phyloP scores from a whole-genome alignment of 2,329 filamentous ascomycete species.

The Fusarium marasasianum region DNA sequence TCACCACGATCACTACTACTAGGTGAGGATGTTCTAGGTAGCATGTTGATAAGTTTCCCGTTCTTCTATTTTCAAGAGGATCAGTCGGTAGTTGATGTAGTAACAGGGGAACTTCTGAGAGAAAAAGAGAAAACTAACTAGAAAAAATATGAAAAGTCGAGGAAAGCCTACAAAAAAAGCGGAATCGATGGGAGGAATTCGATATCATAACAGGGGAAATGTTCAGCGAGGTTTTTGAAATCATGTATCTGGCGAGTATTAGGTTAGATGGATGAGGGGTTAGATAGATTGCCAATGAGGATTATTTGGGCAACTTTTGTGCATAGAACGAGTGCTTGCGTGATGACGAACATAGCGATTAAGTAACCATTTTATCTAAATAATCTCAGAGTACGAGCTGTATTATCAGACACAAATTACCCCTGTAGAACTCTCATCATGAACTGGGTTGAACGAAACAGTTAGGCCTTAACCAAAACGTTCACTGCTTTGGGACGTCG shows the following conservation, averaged over 20 bases:
- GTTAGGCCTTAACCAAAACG: neutral
- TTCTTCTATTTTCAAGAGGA: neutral
- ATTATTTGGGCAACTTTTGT: too few relatives aligned
- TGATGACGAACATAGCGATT: neutral
- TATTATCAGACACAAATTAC: rapidly evolving
- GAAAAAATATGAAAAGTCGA: neutral
- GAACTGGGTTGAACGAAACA: too few relatives aligned
- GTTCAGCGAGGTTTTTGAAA: neutral
- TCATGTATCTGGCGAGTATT: neutral
- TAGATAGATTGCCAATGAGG: neutral
- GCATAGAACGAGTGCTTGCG: too few relatives aligned
- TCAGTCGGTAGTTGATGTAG: too few relatives aligned
- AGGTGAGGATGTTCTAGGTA: neutral
- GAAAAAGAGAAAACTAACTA: neutral
- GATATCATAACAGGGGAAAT: too few relatives aligned
- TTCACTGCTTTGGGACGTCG: neutral
- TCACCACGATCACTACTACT: neutral
- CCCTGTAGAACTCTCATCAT: neutral
- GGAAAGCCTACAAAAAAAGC: neutral
- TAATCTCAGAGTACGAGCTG: neutral
- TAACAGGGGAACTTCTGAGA: neutral
- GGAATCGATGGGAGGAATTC: rapidly evolving
- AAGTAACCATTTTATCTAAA: too few relatives aligned
- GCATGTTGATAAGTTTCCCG: too few relatives aligned
- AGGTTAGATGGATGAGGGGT: rapidly evolving